Evolutionary conservation across 129 eudicot genomes (phyloP).

Genomic region (Chrysanthemum seticuspe): DNA sequence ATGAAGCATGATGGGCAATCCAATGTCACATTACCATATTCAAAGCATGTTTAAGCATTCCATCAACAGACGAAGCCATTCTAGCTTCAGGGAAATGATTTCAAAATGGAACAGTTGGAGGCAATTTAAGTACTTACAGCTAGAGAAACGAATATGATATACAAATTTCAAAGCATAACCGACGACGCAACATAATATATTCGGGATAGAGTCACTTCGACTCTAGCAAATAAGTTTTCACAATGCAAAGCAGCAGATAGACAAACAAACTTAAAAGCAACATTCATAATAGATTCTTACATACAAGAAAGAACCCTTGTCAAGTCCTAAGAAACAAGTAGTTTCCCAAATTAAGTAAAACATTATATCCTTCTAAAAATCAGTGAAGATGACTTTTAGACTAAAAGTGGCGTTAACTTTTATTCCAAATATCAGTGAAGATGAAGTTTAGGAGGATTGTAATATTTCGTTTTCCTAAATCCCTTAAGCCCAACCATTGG

Average conservation of each 20-base stretch:
- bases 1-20: too few relatives aligned
- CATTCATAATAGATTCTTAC: constrained; percentile 23
- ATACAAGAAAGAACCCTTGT: constrained; percentile 22
- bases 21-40: too few relatives aligned
- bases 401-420: background rate
- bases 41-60: too few relatives aligned
- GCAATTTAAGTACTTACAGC: too few relatives aligned
- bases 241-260: background rate
- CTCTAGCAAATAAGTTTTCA: background rate
- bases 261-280: constrained; percentile 27
- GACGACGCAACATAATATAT: too few relatives aligned
- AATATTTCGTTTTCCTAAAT: constrained; percentile 12
- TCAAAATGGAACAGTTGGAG: too few relatives aligned
- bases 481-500: constrained; percentile 38
- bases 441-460: constrained; percentile 27
- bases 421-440: constrained; percentile 7
- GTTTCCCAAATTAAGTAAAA: constrained; percentile 27
- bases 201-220: too few relatives aligned
- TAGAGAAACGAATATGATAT: too few relatives aligned
- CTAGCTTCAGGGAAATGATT: too few relatives aligned
- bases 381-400: too few relatives aligned
- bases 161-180: too few relatives aligned
- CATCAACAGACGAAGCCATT: too few relatives aligned
- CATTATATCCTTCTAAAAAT: constrained; percentile 15
- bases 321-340: constrained; percentile 32